Base-by-base conservation (phyloP, 1,284 basidiomycete genomes). In the Coriolopsis trogii region DNA sequence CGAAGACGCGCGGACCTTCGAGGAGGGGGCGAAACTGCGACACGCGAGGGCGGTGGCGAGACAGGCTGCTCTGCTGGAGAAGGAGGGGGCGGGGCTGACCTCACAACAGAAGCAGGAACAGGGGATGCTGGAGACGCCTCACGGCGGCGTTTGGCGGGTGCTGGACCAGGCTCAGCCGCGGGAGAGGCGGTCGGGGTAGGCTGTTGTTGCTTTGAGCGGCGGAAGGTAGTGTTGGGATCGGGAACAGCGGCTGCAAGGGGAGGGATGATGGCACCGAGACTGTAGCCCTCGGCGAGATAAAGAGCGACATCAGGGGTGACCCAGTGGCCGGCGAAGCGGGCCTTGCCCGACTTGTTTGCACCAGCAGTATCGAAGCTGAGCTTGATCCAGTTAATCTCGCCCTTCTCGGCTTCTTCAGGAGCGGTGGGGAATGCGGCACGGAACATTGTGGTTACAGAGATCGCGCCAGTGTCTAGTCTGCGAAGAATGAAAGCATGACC, bases 381-480 rank as follows among this genome's bases (percentile, higher is more conserved):
- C 65, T 90, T 91, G 55, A 95, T 87, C 90, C 91, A 98, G 43
- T 83, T 80, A 61, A 91, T 83, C 72, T 99, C 96, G 26, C 73
- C 74, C 66, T 84, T 85, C 72, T 98, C 96, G 18, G 89, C 86
- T 39, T 81, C 79, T 3, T 93, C 91, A 26, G 79, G 74, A 0
- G 95, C 91, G 47, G 78, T 84, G 8, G 97, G 96, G 73, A 95
- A 99, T 0, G 95, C 94, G 23, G 95, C 93, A 61, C 94, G 92
- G 78, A 94, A 98, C 93, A 99, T 97, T 55, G 96, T 97, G 5
- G 95, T 97, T 16, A 96, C 86, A 53, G 91, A 94, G 71, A 99
- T 83, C 21, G 95, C 95, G 59, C 93, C 87, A 6, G 96, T 98
- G 74, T 99, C 96, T 67, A 94, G 97, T 54, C 96, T 87, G 58